These are phyloP conservation scores for Ceratobasidium sp. DNA, from an alignment of 1,284 basidiomycete genomes.

Conservation along the genomic window DNA sequence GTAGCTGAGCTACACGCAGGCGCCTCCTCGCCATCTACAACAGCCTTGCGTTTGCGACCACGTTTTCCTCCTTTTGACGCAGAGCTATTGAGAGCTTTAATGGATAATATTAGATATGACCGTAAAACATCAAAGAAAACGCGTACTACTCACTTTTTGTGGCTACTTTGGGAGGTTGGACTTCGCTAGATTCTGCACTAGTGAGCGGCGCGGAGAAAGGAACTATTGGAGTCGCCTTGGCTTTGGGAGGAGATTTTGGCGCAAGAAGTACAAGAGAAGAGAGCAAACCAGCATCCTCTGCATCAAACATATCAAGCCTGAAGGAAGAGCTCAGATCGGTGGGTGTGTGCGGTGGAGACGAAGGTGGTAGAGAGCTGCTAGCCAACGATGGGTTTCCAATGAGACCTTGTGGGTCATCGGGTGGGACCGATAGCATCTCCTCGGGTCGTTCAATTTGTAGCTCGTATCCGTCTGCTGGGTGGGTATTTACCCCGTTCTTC, in stretches of 20 bases:
- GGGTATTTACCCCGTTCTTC: neutral
- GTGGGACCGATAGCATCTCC: neutral
- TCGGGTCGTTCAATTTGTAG: neutral
- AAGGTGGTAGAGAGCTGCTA: conserved; percentile 1
- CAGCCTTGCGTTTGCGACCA: conserved; percentile 14
- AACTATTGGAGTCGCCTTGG: neutral
- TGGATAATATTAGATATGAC: neutral
- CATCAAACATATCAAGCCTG: neutral
- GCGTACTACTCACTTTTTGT: conserved; percentile 27
- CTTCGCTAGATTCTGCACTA: neutral
- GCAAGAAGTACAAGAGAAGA: neutral
- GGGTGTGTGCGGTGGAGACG: conserved; percentile 22
- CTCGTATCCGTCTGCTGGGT: conserved; percentile 31
- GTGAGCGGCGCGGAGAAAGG: neutral
- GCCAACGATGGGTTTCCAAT: neutral
- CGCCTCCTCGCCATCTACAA: neutral
- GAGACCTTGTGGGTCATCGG: neutral
- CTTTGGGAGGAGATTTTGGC: neutral
- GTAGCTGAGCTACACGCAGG: neutral
- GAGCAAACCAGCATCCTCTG: neutral
- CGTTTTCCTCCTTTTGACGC: neutral
- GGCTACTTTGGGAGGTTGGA: neutral
- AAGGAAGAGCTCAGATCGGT: neutral
- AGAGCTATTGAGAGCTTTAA: neutral
- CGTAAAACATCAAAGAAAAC: neutral